Evolutionary conservation across 1,284 basidiomycete genomes (phyloP), one percentile per base, ranked within the genome.

Genomic region (Dichomitus squalens): DNA sequence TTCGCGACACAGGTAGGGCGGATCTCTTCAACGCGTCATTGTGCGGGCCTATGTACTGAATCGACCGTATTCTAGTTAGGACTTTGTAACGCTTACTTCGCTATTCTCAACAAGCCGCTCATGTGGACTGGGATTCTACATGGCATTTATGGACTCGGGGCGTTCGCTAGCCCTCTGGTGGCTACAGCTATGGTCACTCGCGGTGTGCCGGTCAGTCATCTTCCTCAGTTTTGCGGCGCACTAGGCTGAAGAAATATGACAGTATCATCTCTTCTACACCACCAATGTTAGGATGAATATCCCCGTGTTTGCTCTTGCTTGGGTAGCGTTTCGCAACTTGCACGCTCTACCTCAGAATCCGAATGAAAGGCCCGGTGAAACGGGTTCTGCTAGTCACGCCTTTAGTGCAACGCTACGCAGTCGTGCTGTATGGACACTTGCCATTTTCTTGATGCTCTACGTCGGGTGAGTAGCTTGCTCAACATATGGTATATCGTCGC

Each of bases 371-470:
- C 39, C 52, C 14, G 27, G 25, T 2, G 51, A 46, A 23, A 58
- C 60, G 27, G 38, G 49, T 7, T n/a, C 18, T 34, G 40, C 61
- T 27, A 25, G 50, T 25, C 33, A 44, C 50, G 38, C 56, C 7
- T 46, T 63, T 44, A 20, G 62, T n/a, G 67, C 65, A 9, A 63
- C 67, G 0, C 55, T 70, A 18, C 64, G 63, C 43, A 72, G 65
- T 50, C 63, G 63, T 14, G 61, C 68, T 14, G 72, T 73, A 1
- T 73, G 72, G 71, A 69, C 68, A 12, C 59, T 72, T 2, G 61
- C 71, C 3, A 65, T 72, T 2, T 73, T 73, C 55, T 59, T 72
- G 20, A 68, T 72, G 60, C 65, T 72, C 35, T 73, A 72, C 44
- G 68, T 72, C 5, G 72, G 72, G 68, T 69, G 29, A 57, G 68